These are phyloP conservation scores for Penicillium sp. DNA, from an alignment of 2,329 filamentous ascomycete species.

Conservation along the genomic window DNA sequence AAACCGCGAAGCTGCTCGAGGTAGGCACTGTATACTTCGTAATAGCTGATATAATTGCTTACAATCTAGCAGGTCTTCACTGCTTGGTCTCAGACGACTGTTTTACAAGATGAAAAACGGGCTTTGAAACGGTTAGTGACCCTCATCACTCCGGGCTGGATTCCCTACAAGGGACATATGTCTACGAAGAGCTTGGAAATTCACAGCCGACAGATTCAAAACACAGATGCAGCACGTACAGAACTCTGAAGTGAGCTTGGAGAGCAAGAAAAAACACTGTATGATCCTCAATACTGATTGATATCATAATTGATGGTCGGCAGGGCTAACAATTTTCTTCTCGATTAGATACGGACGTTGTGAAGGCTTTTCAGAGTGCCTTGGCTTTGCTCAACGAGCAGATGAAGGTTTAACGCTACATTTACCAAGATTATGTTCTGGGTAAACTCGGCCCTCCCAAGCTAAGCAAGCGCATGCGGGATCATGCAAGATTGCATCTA, in stretches of 20 bases:
- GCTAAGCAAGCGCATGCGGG: slow-evolving; percentile 9
- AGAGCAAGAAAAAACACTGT: slow-evolving; percentile 81
- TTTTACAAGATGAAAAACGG: slow-evolving; percentile 73
- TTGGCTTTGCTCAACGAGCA: slow-evolving; percentile 49
- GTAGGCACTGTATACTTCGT: slow-evolving; percentile 43
- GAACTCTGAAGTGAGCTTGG: slow-evolving; percentile 70
- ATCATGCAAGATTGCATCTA: not conserved
- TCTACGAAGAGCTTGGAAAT: slow-evolving; percentile 1
- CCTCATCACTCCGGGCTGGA: not conserved
- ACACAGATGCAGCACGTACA: slow-evolving; percentile 78
- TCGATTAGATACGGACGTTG: slow-evolving; percentile 46
- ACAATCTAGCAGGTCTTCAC: slow-evolving; percentile 67
- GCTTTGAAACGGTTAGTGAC: slow-evolving; percentile 71
- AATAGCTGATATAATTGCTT: not conserved
- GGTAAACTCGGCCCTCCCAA: not conserved
- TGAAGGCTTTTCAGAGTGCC: slow-evolving; percentile 54
- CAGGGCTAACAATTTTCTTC: slow-evolving; percentile 21
- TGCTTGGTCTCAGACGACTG: slow-evolving; percentile 75
- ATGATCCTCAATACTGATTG: slow-evolving; percentile 42
- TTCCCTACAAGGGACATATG: not conserved
- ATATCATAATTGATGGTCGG: not conserved
- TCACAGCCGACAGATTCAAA: slow-evolving; percentile 61
- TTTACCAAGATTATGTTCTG: not conserved
- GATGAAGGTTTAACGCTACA: slow-evolving; percentile 21
- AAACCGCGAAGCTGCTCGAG: slow-evolving; percentile 69